A percentile compares a stretch with the other conserved stretches of the same genome.
Conservation (phyloP, 768 basidiomycete species). For the Tricholoma sp. region DNA sequence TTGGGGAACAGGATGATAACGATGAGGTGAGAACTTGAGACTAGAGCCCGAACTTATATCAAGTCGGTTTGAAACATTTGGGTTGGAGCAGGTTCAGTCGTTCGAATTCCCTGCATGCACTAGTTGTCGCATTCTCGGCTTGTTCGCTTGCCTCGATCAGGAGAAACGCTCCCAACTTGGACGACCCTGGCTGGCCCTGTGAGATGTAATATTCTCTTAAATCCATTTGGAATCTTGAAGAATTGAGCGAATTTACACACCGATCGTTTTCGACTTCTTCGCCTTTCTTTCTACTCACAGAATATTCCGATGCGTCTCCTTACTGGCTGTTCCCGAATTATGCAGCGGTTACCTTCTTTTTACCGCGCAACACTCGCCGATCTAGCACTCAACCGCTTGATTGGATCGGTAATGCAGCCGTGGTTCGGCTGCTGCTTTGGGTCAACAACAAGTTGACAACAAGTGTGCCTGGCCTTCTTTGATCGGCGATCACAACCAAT, state of each 20-base stretch:
- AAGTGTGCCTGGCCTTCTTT: conserved; percentile 42
- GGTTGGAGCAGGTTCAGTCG: conserved; percentile 21
- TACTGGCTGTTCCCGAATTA: conserved; percentile 12
- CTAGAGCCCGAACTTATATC: conserved; percentile 37
- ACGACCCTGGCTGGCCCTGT: conserved; percentile 34
- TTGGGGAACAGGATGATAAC: conserved; percentile 46
- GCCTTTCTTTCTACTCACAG: neutral
- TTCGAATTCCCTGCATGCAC: conserved; percentile 29
- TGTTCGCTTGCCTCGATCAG: conserved; percentile 47
- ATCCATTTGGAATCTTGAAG: conserved; percentile 14
- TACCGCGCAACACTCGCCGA: conserved; percentile 4
- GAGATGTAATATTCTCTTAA: conserved; percentile 12
- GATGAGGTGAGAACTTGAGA: conserved; percentile 33
- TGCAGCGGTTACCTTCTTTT: conserved; percentile 18
- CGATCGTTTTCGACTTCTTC: conserved; percentile 1
- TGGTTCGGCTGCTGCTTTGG: conserved; percentile 12
- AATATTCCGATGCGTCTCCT: neutral
- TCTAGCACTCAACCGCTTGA: conserved; percentile 1
- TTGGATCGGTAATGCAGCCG: conserved; percentile 26
- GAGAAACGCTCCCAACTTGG: conserved; percentile 30
- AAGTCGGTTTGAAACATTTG: conserved; percentile 29
- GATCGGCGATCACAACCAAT: conserved; percentile 58
- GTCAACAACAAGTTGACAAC: conserved; percentile 7
- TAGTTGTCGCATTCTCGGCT: conserved; percentile 41
- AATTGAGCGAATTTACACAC: neutral